phyloP scores from a whole-genome alignment of 73 alveolate genomes.

The Paramecium caudatum region DNA sequence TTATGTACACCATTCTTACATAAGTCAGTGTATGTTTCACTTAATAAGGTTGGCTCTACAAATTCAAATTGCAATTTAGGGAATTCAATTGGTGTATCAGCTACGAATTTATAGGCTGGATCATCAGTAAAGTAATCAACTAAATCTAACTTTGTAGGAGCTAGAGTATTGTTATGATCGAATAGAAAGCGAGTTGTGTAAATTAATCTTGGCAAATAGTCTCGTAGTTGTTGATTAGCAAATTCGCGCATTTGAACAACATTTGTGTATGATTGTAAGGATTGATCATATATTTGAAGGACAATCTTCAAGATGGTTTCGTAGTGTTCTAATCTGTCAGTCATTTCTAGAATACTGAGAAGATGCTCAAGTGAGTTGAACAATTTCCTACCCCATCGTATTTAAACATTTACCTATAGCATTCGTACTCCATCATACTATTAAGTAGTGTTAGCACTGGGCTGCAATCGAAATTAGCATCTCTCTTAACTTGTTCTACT shows the following conservation, averaged over 20 bases:
- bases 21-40: constrained; percentile 28
- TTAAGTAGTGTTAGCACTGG: background rate
- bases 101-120: background rate
- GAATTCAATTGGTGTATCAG: constrained; percentile 50
- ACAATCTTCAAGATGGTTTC: constrained; percentile 33
- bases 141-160: constrained; percentile 36
- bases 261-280: background rate
- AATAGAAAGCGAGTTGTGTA: constrained; percentile 8
- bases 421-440: constrained; percentile 38
- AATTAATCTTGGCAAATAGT: constrained; percentile 24
- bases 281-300: background rate
- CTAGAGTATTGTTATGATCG: constrained; percentile 42
- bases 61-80: constrained; percentile 17
- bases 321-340: constrained; percentile 11
- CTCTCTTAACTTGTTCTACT: background rate
- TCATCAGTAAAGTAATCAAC: constrained; percentile 23
- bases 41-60: constrained; percentile 16
- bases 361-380: constrained; percentile 29
- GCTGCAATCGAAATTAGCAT: background rate
- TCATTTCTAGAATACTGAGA: background rate
- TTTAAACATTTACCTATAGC: constrained; percentile 42
- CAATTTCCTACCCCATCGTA: background rate
- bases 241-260: background rate
- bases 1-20: constrained; percentile 13
- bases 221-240: constrained; percentile 8